Evolutionary conservation across 257 asterid species (phyloP), one percentile per base, ranked within the genome.

Genomic region (Ocimum tenuiflorum): DNA sequence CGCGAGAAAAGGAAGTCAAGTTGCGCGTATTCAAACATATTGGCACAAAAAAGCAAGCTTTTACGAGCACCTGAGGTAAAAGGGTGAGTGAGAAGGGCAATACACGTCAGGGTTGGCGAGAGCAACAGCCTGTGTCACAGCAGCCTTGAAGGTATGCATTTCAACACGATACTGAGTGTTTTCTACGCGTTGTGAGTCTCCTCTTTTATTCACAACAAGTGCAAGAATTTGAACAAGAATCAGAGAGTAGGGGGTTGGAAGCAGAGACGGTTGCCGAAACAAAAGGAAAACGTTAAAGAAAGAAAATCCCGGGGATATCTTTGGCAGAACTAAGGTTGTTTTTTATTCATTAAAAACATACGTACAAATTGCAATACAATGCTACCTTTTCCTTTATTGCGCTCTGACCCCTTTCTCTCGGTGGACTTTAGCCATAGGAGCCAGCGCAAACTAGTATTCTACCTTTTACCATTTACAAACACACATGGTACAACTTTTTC

Each of bases 91-190:
- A 23, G 75, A 45, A 52, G 65, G 86, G 87, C 86, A 82, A 72
- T 79, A 88, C 63, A 83, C 75, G 69, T 79, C 87, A 60, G 84
- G 74, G 73, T 68, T 81, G 41, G 79, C 60, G 54, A 77, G 67
- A 29, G 79, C 10, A 67, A 67, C 63, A n/a, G 73, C 52, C 46
- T 65, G 77, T 7, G 68, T 48, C 17, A 51, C 67, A 14, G 83
- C 56, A 56, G 80, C 61, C 77, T 75, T 76, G 77, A 74, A 89
- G 72, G 75, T 81, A 60, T 79, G 91, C 95, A 87, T 87, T 66
- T 76, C 74, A 50, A 45, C 69, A 60, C 45, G 38, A n/a, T n/a
- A 19, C 18, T 68, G n/a, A 48, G 66, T 65, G 35, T 56, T 63
- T 36, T 29, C 41, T 75, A 20, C 14, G 58, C 51, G 48, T 47